Percentiles rank a stretch among this genome's conserved stretches.
Conservation (phyloP, 768 basidiomycete species). For the Suillus alpinus region DNA sequence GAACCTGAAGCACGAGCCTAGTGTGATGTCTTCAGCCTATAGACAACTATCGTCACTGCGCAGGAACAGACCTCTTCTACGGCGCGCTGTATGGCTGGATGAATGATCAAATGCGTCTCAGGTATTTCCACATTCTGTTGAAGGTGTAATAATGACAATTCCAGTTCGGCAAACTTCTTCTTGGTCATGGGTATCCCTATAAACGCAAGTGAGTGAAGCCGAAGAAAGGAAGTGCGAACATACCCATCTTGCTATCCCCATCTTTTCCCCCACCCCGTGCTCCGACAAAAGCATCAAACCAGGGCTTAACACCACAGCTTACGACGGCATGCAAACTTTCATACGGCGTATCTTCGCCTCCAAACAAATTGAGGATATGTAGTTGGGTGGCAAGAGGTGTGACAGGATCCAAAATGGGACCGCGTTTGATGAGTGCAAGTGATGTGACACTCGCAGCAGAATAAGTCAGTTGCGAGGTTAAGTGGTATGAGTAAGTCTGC, state of each 20-base stretch:
- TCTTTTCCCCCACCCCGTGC: slow-evolving; percentile 75
- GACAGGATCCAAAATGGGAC: slow-evolving; percentile 76
- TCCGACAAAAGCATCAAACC: slow-evolving; percentile 97
- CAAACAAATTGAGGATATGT: slow-evolving; percentile 90
- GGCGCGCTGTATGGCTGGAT: slow-evolving; percentile 83
- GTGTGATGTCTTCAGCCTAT: slow-evolving; percentile 24
- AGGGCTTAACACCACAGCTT: slow-evolving; percentile 93
- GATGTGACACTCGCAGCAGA: slow-evolving; percentile 79
- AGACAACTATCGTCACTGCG: slow-evolving; percentile 3
- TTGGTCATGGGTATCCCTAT: slow-evolving; percentile 94
- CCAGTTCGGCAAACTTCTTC: slow-evolving; percentile 98
- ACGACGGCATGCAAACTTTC: slow-evolving; percentile 95
- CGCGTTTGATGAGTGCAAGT: slow-evolving; percentile 93
- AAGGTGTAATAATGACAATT: slow-evolving; percentile 88
- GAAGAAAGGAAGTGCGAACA: slow-evolving; percentile 7
- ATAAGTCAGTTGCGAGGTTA: slow-evolving; percentile 76
- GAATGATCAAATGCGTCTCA: slow-evolving; percentile 89
- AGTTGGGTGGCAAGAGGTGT: slow-evolving; percentile 80
- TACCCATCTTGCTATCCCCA: slow-evolving; percentile 79
- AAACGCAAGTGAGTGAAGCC: slow-evolving; percentile 7
- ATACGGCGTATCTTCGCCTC: slow-evolving; percentile 86
- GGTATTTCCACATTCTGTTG: slow-evolving; percentile 99
- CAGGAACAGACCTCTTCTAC: slow-evolving; percentile 60
- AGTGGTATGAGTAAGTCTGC: slow-evolving; percentile 61
- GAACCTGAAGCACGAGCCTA: slow-evolving; percentile 49